Evolutionary conservation across 2,329 filamentous ascomycete species (phyloP), one percentile per base, ranked within the genome.

Genomic region (Claviceps quebecensis): DNA sequence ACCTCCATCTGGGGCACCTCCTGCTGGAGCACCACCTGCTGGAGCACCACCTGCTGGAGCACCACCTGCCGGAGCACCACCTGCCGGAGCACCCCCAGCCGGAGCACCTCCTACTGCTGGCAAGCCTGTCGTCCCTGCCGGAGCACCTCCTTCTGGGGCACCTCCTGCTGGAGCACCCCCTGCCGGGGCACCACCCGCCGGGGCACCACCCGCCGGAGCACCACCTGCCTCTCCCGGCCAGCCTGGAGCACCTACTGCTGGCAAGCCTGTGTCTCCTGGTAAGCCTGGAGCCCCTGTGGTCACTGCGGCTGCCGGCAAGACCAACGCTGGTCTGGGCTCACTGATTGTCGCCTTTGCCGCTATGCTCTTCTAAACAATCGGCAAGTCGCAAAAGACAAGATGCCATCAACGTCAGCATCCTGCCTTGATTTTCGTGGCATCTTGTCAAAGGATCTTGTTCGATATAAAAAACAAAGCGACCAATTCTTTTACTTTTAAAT

Each of bases 281-380:
- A 41, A 29, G 26, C 26, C 29, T 29, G 29, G 29, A 29, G 29
- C 63, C 44, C 52, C 58, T 2, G 56, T 61, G 46, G 58, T 69
- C 22, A 65, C 65, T 39, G 69, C 63, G 40, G 70, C 62, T 22
- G 70, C 66, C 46, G 63, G 60, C 52, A 68, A 65, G 57, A 54
- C 62, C 37, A 62, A 61, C 39, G 58, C 65, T 29, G 65, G 65
- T 49, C 49, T 67, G 23, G 67, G 66, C 26, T 66, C 67, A 51
- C 59, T 72, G 43, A 57, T 69, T 46, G 51, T 69, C 36, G 70
- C 64, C 43, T 53, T 69, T 39, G 67, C 64, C 48, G 68, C 65
- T 22, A 50, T 73, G 41, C 57, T 66, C 52, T 55, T 71, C 53
- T 71, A 65, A 59, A 45, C 16, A 29, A 36, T 26, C 44, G 19